Evolutionary conservation across 129 eudicot species (phyloP), one percentile per base, ranked within the genome.

Genomic region (Kitagawia praeruptora): DNA sequence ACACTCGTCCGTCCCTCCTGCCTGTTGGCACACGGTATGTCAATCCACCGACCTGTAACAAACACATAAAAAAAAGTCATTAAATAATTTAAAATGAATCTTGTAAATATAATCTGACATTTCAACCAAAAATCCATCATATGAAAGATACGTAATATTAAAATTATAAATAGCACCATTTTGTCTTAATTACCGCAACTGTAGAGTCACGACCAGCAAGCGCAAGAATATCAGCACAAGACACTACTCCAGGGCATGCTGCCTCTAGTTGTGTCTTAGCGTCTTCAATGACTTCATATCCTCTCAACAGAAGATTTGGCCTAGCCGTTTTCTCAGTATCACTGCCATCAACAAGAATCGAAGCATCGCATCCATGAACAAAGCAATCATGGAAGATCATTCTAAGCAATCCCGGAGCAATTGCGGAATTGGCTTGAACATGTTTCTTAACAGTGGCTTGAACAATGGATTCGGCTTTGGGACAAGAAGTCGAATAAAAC

Each of bases 1-100:
- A 90, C 66, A 93, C 92, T 45, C 79, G 76, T 3, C 98, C 98
- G 34, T 93, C 98, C 81, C 91, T 87, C 0, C 98, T 82, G 39
- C 98, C 98, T 7, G 90, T 84, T 13, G 89, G 93, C 39, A 90
- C 96, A 0, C 78, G 16, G 16, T 73, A 73, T 11, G 77, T 44
- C 54, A 73, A 44, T 42, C 21, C 77, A 73, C 77, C 77, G 0
- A 44, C 77, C 77, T 73, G 77, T 3, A 61, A 21, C 15, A 6
- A 40, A 34, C 40, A 66, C 75, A 66, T 27, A 16, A 70, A 70
- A 70, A 37, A 8, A 70, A 70, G 3, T 14, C 54, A 49, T 15
- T 16, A 21, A 49, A 49, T 15, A 15, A 49, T 49, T 15, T 49
- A 49, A 49, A 49, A 49, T 16, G 21, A 49, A 21, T 49, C 54